A percentile compares a stretch with the other conserved stretches of the same genome.
Conservation (phyloP, 345 rosid species). For the Firmiana major region DNA sequence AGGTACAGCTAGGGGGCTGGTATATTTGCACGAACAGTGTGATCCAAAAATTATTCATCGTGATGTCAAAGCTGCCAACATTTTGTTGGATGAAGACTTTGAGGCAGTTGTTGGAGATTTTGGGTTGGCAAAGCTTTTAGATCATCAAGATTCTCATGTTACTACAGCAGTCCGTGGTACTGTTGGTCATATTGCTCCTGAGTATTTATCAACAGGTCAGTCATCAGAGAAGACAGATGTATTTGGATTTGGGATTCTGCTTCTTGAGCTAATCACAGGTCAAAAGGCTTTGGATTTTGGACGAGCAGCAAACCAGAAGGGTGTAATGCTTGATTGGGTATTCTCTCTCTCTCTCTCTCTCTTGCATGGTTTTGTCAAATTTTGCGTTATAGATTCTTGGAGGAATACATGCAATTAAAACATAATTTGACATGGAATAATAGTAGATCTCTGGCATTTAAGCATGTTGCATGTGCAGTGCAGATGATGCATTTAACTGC, state of each 20-base stretch:
- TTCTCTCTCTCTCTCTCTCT: constrained; percentile 13
- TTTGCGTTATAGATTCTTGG: background rate
- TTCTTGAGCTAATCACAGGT: constrained; percentile 89
- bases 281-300: constrained; percentile 90
- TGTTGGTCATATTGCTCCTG: constrained; percentile 92
- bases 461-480: background rate
- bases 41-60: constrained; percentile 94
- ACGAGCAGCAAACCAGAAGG: constrained; percentile 80
- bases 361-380: background rate
- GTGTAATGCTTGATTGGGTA: constrained; percentile 97
- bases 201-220: constrained; percentile 85
- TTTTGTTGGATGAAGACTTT: constrained; percentile 80
- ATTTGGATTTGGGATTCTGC: constrained; percentile 88
- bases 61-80: constrained; percentile 96
- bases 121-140: constrained; percentile 93
- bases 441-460: background rate
- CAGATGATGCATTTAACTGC: background rate
- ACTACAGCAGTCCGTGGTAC: constrained; percentile 97
- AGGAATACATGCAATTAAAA: background rate
- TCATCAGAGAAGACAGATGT: constrained; percentile 93
- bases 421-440: background rate
- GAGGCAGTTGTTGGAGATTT: constrained; percentile 99
- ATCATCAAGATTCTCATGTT: constrained; percentile 90
- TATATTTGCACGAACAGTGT: constrained; percentile 90
- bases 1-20: constrained; percentile 86